A percentile compares a stretch with the other conserved stretches of the same genome.
Evolutionary conservation across 202 grass and related monocot species (phyloP).

Genomic region (Dendrocalamus latiflorus): DNA sequence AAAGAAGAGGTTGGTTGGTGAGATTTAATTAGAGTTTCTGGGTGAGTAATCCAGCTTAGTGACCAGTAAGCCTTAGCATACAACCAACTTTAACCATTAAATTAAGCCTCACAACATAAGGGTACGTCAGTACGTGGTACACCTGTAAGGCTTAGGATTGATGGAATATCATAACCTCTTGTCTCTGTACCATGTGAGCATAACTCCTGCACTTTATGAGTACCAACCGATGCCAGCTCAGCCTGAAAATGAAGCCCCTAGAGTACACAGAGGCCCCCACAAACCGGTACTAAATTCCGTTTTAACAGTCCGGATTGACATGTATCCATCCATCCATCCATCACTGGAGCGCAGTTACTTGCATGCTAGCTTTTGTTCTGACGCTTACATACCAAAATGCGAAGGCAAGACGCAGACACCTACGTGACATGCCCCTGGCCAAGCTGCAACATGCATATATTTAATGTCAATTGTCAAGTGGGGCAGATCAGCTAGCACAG

Average conservation of each 20-base stretch:
- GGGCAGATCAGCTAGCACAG: background rate
- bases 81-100: background rate
- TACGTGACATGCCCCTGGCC: no score
- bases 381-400: no score
- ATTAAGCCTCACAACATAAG: background rate
- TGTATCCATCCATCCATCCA: background rate
- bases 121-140: slow-evolving; percentile 35
- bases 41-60: background rate
- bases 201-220: background rate
- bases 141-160: slow-evolving; percentile 15
- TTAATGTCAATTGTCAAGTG: background rate
- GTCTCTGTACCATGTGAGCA: slow-evolving; percentile 19
- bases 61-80: background rate
- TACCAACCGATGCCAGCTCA: background rate
- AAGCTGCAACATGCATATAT: no score
- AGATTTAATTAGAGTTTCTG: background rate
- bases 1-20: background rate
- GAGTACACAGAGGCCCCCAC: background rate
- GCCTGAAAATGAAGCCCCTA: background rate
- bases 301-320: background rate
- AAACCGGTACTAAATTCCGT: background rate
- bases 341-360: background rate
- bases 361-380: background rate
- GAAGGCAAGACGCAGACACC: background rate
- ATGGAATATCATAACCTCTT: slow-evolving; percentile 22